These are phyloP conservation scores for Helichrysum umbraculigerum DNA, from an alignment of 129 eudicot genomes.

Conservation along the genomic window DNA sequence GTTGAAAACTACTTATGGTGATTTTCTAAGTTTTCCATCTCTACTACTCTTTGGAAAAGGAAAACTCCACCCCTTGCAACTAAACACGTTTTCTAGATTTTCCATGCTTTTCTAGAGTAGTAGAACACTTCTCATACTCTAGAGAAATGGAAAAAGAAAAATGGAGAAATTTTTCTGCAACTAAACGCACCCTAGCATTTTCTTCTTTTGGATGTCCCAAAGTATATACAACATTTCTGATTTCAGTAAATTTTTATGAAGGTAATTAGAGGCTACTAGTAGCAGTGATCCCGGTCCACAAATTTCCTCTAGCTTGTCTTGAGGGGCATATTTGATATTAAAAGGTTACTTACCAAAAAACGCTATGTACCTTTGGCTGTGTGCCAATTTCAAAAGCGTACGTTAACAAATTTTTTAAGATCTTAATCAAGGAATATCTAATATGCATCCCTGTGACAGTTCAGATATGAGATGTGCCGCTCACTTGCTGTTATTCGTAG, in stretches of 20 bases:
- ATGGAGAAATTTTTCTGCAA: too few species aligned
- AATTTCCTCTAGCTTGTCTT: not conserved
- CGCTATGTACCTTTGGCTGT: not conserved
- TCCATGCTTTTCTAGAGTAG: too few species aligned
- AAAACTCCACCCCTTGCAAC: too few species aligned
- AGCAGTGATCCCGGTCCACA: not conserved
- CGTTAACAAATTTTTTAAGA: not conserved
- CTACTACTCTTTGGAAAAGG: too few species aligned
- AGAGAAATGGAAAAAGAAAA: too few species aligned
- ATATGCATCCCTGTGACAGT: not conserved
- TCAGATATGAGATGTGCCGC: not conserved
- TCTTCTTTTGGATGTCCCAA: conserved; percentile 1
- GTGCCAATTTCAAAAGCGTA: not conserved
- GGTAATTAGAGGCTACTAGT: not conserved
- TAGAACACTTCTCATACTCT: too few species aligned
- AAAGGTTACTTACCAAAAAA: not conserved
- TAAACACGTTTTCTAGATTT: too few species aligned
- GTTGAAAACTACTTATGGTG: too few species aligned
- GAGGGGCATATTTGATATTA: not conserved
- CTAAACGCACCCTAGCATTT: too few species aligned
- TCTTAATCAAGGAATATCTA: not conserved
- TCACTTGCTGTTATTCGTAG: not conserved
- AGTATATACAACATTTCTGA: not conserved
- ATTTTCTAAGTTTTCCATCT: too few species aligned
- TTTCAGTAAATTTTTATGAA: not conserved